Base-by-base conservation (phyloP, 441 rosid species). In the Isatis lusitanica region DNA sequence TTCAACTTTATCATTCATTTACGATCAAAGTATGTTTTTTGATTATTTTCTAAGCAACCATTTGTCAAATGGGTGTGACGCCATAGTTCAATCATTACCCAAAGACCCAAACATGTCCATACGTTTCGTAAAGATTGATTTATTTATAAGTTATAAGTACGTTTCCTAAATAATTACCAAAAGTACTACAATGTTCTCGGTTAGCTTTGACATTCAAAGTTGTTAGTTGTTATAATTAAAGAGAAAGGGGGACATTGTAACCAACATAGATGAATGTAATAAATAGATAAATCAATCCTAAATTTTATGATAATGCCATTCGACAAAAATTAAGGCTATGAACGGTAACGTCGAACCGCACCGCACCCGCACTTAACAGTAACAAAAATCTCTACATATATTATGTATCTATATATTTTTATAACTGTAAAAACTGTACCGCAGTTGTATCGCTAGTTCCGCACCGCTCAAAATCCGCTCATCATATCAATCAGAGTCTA, bases 181-280 rank as follows among this genome's bases (percentile, higher is more conserved):
- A 50, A 21, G 6, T 24, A 16, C 24, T 21, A 1, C 16, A 36
- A 7, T 26, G 11, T 16, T 18, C 38, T 24, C 9, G 21, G 48
- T 24, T 36, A 47, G 66, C 46, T 47, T 58, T 70, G 47, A 47
- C 74, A 47, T 17, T 70, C 50, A 48, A 60, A 15, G 39, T 70
- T 35, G 59, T 35, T 58, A 59, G 58, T 7, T 69, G 58, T 70
- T 36, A 70, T 48, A 35, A 47, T 68, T 1, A 42, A 42, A 56
- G 36, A 33, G 36, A 33, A 35, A 35, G 38, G 9, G 38, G n/a
- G 66, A 26, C 61, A 70, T 7, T 16, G 21, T 71, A 60, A 50
- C 74, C n/a, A 61, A 48, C 51, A 38, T 26, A 60, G 21, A 48
- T 70, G 13, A 58, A 31, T 48, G 12, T 21, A 21, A 21, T 36